A percentile compares a stretch with the other conserved stretches of the same genome.
Evolutionary conservation across 2,329 filamentous ascomycete species (phyloP).

Genomic region (Aquanectria penicillioides): DNA sequence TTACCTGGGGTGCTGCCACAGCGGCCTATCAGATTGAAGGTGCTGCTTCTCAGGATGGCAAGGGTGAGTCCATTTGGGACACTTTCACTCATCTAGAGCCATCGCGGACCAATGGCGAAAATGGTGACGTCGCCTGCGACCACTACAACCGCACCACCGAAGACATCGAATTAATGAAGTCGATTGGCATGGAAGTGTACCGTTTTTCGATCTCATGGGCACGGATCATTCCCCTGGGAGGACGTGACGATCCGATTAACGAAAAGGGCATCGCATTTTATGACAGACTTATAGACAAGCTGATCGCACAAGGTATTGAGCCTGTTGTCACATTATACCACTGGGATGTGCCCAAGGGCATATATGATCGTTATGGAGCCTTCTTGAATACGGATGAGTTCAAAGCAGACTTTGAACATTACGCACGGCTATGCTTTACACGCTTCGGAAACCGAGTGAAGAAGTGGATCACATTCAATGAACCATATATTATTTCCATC

Average conservation of each 20-base stretch:
- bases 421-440: constrained; percentile 39
- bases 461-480: constrained; percentile 45
- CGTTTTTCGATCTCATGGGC: constrained; percentile 72
- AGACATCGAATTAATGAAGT: constrained; percentile 67
- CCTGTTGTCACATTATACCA: constrained; percentile 44
- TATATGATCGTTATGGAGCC: constrained; percentile 40
- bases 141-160: constrained; percentile 51
- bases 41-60: constrained; percentile 45
- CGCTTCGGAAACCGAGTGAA: constrained; percentile 47
- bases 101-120: constrained; percentile 46
- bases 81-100: constrained; percentile 46
- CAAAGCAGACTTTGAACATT: constrained; percentile 36
- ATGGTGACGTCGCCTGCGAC: constrained; percentile 55
- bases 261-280: constrained; percentile 67
- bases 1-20: constrained; percentile 50
- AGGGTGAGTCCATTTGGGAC: constrained; percentile 50
- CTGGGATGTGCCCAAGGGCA: constrained; percentile 30
- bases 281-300: constrained; percentile 64
- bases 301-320: constrained; percentile 63
- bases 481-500: constrained; percentile 41
- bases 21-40: constrained; percentile 52
- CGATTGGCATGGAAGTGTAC: constrained; percentile 65
- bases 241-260: constrained; percentile 68
- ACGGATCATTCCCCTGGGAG: constrained; percentile 69
- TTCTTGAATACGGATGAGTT: constrained; percentile 33